These are phyloP conservation scores for Acanthamoeba healyi DNA, from an alignment of 208 protist genomes.

Conservation along the genomic window DNA sequence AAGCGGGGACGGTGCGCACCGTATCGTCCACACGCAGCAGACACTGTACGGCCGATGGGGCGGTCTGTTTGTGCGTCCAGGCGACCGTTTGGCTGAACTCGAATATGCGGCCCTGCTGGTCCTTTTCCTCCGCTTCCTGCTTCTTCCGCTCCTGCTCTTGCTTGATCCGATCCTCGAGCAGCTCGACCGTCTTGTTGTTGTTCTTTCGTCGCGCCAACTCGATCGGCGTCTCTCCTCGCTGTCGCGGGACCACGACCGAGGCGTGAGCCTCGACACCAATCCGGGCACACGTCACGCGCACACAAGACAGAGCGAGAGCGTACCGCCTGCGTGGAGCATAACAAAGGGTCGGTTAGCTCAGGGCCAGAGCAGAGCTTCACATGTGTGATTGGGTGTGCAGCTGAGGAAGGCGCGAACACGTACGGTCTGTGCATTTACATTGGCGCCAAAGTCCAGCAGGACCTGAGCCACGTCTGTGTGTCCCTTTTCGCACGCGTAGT, in stretches of 20 bases:
- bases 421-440: slow-evolving; percentile 44
- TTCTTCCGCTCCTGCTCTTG: slow-evolving; percentile 47
- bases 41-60: slow-evolving; percentile 39
- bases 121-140: slow-evolving; percentile 41
- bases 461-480: slow-evolving; percentile 21
- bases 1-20: not conserved
- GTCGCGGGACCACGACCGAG: not conserved
- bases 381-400: no score
- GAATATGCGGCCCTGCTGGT: slow-evolving; percentile 22
- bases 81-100: slow-evolving; percentile 34
- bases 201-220: slow-evolving; percentile 50
- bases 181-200: not conserved
- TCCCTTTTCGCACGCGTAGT: slow-evolving; percentile 39
- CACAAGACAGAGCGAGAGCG: not conserved
- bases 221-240: not conserved
- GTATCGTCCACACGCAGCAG: slow-evolving; percentile 34
- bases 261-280: no score
- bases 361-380: no score
- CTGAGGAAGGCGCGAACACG: not conserved
- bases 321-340: slow-evolving; percentile 1
- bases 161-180: slow-evolving; percentile 42
- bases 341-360: not conserved
- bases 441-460: slow-evolving; percentile 44
- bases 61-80: slow-evolving; percentile 34
- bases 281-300: not conserved